Percentiles rank a stretch among this genome's conserved stretches.
Evolutionary conservation across 202 grass and related monocot genomes (phyloP).

Genomic region (Thinopyrum obtusiflorum): DNA sequence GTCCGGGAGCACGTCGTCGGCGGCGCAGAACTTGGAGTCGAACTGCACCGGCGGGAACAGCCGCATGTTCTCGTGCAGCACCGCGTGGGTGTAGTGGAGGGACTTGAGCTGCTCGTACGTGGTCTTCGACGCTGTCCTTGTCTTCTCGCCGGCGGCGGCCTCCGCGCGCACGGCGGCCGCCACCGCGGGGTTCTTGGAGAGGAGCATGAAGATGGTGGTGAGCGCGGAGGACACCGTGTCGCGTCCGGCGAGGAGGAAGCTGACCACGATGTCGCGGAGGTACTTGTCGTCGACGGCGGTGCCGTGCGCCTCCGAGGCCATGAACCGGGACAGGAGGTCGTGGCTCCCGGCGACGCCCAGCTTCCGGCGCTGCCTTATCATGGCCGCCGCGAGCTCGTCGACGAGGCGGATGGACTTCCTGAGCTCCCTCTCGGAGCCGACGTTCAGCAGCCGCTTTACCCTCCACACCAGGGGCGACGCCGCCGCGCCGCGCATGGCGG

Average conservation of each 20-base stretch:
- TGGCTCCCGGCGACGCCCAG: slow-evolving; percentile 1
- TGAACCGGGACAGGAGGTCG: neutral
- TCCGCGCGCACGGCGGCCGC: slow-evolving; percentile 4
- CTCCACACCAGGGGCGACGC: slow-evolving; percentile 2
- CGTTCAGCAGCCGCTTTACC: neutral
- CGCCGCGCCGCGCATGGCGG: slow-evolving; percentile 10
- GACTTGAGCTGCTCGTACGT: slow-evolving; percentile 44
- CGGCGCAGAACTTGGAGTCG: slow-evolving; percentile 65
- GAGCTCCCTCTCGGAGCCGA: slow-evolving; percentile 16
- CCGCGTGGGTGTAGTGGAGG: slow-evolving; percentile 44
- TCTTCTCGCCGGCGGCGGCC: neutral
- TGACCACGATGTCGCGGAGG: slow-evolving; percentile 90
- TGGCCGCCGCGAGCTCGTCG: slow-evolving; percentile 17
- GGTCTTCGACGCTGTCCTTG: neutral
- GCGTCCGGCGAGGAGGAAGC: slow-evolving; percentile 86
- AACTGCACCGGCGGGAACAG: slow-evolving; percentile 67
- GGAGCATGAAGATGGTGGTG: slow-evolving; percentile 70
- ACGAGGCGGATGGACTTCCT: slow-evolving; percentile 2
- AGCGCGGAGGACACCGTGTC: slow-evolving; percentile 72
- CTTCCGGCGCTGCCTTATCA: slow-evolving; percentile 15
- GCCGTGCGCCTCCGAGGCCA: slow-evolving; percentile 12
- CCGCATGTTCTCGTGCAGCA: slow-evolving; percentile 56
- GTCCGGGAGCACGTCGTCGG: slow-evolving; percentile 43
- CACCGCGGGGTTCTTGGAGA: slow-evolving; percentile 43
- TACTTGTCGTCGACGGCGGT: slow-evolving; percentile 69